Evolutionary conservation across 495 filamentous ascomycete species (phyloP), one percentile per base, ranked within the genome.

Genomic region (Aspergillus coremiiformis): DNA sequence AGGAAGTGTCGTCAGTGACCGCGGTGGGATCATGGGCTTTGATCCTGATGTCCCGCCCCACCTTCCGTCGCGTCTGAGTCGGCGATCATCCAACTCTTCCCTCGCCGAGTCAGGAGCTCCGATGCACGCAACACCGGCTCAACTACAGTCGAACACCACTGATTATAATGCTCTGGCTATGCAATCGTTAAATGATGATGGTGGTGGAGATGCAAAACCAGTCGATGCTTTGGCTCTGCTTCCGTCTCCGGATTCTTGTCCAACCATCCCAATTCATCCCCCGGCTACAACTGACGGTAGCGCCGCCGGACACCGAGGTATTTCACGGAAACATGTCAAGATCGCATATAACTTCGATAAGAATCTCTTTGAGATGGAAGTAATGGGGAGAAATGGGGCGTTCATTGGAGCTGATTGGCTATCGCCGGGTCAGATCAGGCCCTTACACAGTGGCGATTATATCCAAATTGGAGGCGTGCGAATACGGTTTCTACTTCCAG

Each of bases 271-370:
- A 4, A 91, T 95, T 33, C 89, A 93, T 57, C 88, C 87, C 5
- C 81, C 84, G 1, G 79, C 79, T 5, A 83, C 83, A 26, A 71
- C 78, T 39, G 78, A 76, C 45, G 79, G 77, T 44, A 83, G 71
- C 44, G 85, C 85, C 47, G 83, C 80, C 21, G 73, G 75, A 3
- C 73, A 81, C 39, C 79, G 78, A 47, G 72, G 74, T 12, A 96
- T 97, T 30, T 96, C 91, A 5, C 79, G 92, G 33, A 77, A 86
- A 61, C 93, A 98, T 66, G 80, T 90, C 30, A 85, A 82, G 60
- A 90, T 98, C 47, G 68, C 80, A 11, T 97, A 88, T 66, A 90
- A 92, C 59, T 83, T 83, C 53, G 77, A 83, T 19, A 79, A 78
- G 54, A 78, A 83, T 48, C 65, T 84, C 12, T 98, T 91, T 53